phyloP scores from a whole-genome alignment of 345 rosid genomes.

The Murraya paniculata region DNA sequence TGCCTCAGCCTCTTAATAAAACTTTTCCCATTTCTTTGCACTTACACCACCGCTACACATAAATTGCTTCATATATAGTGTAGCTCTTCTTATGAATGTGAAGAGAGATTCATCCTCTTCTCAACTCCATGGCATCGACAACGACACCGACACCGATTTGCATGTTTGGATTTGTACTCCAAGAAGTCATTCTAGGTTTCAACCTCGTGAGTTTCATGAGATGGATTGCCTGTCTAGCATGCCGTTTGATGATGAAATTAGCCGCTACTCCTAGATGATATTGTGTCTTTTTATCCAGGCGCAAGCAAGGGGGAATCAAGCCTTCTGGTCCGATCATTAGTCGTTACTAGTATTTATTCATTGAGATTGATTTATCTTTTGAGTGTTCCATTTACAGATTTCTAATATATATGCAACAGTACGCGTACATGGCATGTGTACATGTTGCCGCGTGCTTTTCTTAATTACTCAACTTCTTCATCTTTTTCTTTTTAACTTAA shows the following conservation, averaged over 20 bases:
- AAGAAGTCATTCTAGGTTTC: neutral
- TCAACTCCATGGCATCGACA: neutral
- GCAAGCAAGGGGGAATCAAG: slow-evolving; percentile 49
- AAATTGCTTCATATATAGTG: too few relatives aligned
- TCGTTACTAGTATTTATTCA: neutral
- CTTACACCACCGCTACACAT: too few relatives aligned
- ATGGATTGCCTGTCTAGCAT: neutral
- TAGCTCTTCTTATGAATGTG: too few relatives aligned
- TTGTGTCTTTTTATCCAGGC: neutral
- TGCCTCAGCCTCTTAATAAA: neutral
- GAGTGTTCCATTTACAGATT: neutral
- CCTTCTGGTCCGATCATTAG: slow-evolving; percentile 50
- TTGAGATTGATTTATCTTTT: neutral
- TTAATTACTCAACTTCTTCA: too few relatives aligned
- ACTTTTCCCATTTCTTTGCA: neutral
- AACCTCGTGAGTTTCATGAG: slow-evolving; percentile 8
- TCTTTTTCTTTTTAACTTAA: too few relatives aligned
- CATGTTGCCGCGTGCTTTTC: too few relatives aligned
- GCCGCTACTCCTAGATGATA: too few relatives aligned
- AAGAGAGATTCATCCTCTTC: neutral
- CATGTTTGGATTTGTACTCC: neutral
- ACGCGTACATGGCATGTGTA: too few relatives aligned
- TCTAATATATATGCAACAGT: neutral
- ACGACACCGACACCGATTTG: neutral
- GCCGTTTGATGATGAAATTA: neutral